These are phyloP conservation scores for Plectosphaerella sp. DNA, from an alignment of 2,329 filamentous ascomycete species.

Conservation along the genomic window DNA sequence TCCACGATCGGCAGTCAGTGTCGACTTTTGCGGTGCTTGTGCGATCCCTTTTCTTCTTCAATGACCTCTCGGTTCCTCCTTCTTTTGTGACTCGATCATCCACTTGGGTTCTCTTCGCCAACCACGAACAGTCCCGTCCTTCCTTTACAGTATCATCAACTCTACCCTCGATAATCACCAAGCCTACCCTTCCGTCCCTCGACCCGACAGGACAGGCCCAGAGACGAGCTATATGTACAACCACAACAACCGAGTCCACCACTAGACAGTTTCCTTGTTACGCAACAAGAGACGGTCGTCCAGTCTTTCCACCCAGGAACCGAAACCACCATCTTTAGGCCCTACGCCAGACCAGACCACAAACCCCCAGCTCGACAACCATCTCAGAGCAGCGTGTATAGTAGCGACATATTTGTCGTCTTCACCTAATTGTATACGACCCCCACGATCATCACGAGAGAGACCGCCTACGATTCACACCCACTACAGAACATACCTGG, in stretches of 20 bases:
- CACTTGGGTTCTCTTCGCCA: conserved; percentile 34
- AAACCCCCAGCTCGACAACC: conserved; percentile 7
- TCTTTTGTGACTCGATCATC: conserved; percentile 39
- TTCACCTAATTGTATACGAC: conserved; percentile 10
- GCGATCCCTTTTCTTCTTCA: conserved; percentile 39
- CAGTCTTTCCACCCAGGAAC: conserved; percentile 35
- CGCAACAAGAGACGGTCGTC: conserved; percentile 32
- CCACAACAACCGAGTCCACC: conserved; percentile 19
- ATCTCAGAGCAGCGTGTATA: conserved; percentile 19
- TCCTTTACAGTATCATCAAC: conserved; percentile 31
- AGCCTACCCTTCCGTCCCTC: conserved; percentile 3
- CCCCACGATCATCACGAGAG: not conserved
- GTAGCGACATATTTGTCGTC: not conserved
- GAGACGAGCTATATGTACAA: conserved; percentile 10
- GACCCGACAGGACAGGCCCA: not conserved
- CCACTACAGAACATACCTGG: conserved; percentile 16
- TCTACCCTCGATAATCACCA: conserved; percentile 1
- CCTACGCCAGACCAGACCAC: conserved; percentile 12
- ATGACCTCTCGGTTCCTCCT: conserved; percentile 46
- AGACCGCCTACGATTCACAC: conserved; percentile 2
- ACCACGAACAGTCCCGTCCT: conserved; percentile 30
- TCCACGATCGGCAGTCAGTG: conserved; percentile 40
- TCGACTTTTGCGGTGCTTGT: conserved; percentile 32
- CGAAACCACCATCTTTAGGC: conserved; percentile 27
- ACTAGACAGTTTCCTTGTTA: conserved; percentile 10